Conservation (phyloP, 1,284 basidiomycete species). For the Schizophyllum amplum region DNA sequence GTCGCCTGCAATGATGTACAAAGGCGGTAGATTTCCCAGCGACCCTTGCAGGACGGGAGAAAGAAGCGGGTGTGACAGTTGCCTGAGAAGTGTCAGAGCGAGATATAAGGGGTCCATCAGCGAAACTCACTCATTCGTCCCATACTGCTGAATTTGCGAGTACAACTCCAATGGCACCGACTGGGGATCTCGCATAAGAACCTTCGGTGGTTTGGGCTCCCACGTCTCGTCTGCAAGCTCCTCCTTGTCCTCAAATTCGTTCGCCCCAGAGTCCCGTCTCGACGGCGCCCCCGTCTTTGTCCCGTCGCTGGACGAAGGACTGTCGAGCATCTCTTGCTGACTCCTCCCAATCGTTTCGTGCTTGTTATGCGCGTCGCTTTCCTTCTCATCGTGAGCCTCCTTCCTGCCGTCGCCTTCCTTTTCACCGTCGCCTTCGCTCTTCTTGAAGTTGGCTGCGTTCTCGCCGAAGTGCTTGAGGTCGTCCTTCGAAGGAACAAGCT, state of each 20-base stretch:
- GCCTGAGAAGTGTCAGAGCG: slow-evolving; percentile 30
- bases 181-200: slow-evolving; percentile 45
- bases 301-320: neutral
- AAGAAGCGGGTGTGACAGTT: slow-evolving; percentile 74
- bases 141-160: slow-evolving; percentile 78
- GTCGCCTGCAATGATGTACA: slow-evolving; percentile 75
- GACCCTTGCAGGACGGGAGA: slow-evolving; percentile 67
- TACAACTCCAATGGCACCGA: slow-evolving; percentile 40
- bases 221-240: slow-evolving; percentile 30
- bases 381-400: slow-evolving; percentile 18
- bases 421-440: neutral
- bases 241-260: slow-evolving; percentile 6
- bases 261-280: neutral
- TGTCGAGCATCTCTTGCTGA: slow-evolving; percentile 26
- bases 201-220: slow-evolving; percentile 52
- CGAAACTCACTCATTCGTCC: slow-evolving; percentile 56
- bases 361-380: slow-evolving; percentile 2
- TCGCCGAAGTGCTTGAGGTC: slow-evolving; percentile 14
- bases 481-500: slow-evolving; percentile 26
- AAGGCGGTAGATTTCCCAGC: slow-evolving; percentile 75
- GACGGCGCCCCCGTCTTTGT: neutral
- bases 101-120: neutral
- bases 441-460: neutral
- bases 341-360: slow-evolving; percentile 2
- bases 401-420: slow-evolving; percentile 16